Conservation (phyloP, 2,329 filamentous ascomycete genomes). For the Claviceps sp. region DNA sequence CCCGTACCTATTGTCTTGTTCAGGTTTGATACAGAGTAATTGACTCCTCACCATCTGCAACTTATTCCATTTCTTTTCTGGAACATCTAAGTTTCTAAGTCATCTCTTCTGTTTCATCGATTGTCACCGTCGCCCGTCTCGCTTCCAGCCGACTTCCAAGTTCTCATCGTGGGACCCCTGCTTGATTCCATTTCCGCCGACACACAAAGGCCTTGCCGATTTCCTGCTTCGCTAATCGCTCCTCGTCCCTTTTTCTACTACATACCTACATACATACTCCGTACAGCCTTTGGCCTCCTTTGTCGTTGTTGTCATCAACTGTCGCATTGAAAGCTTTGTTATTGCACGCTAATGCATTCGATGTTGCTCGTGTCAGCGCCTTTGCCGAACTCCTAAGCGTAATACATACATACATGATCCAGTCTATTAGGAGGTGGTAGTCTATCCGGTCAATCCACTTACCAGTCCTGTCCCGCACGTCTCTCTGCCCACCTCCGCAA, state of each 20-base stretch:
- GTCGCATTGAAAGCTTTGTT: background rate
- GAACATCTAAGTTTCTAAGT: background rate
- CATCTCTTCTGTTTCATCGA: background rate
- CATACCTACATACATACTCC: too few species aligned
- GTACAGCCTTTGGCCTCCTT: background rate
- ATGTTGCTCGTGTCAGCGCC: conserved; percentile 1
- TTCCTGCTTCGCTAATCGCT: background rate
- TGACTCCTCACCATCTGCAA: background rate
- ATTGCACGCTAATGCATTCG: background rate
- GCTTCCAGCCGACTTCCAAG: too few species aligned
- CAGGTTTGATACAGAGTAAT: background rate
- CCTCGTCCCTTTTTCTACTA: background rate
- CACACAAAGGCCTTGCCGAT: background rate
- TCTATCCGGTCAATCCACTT: background rate
- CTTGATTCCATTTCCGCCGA: too few species aligned
- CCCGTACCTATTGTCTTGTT: too few species aligned
- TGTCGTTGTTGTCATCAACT: background rate
- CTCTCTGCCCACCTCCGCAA: conserved; percentile 1
- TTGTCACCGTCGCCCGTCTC: background rate
- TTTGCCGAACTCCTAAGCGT: background rate
- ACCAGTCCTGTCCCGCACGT: background rate
- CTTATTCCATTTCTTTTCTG: background rate
- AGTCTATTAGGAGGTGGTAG: background rate
- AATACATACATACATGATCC: background rate
- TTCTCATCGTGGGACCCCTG: too few species aligned